A percentile compares a stretch with the other conserved stretches of the same genome.
These are phyloP conservation scores for Kuraishia floccosa DNA, from an alignment of 805 yeast species.

Conservation along the genomic window DNA sequence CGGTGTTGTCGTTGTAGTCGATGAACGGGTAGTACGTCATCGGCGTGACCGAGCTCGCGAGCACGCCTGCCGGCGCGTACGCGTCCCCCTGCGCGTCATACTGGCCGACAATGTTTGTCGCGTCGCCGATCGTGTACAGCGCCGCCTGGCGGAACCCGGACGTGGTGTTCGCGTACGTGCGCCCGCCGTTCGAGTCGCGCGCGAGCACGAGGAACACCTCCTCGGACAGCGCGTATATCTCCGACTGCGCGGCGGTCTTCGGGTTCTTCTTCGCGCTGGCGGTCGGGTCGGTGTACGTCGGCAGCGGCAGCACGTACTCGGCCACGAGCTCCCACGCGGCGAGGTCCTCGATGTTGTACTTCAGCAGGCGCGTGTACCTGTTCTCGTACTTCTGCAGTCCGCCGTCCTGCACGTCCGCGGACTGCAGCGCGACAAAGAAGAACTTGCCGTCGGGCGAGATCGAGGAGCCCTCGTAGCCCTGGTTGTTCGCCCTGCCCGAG, in stretches of 20 bases:
- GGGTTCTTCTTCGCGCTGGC: slow-evolving; percentile 11
- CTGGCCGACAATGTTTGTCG: slow-evolving; percentile 16
- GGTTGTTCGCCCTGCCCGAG: slow-evolving; percentile 17
- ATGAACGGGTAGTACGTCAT: slow-evolving; percentile 16
- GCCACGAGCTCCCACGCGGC: slow-evolving; percentile 7
- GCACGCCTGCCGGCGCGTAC: slow-evolving; percentile 13
- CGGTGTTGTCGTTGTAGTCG: slow-evolving; percentile 12
- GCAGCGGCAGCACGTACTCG: slow-evolving; percentile 17
- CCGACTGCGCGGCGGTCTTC: slow-evolving; percentile 19
- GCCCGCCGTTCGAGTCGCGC: slow-evolving; percentile 16
- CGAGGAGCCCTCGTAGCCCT: slow-evolving; percentile 20
- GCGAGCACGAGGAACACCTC: slow-evolving; percentile 16
- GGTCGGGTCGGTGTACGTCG: slow-evolving; percentile 13
- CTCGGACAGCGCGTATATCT: slow-evolving; percentile 14
- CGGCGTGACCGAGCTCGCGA: slow-evolving; percentile 11
- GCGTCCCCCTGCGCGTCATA: slow-evolving; percentile 15
- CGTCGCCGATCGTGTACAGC: slow-evolving; percentile 14
- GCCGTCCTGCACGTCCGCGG: slow-evolving; percentile 20
- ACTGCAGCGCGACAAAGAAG: slow-evolving; percentile 14
- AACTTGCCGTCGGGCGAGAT: slow-evolving; percentile 18
- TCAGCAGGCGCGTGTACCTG: slow-evolving; percentile 13
- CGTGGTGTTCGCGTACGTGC: slow-evolving; percentile 10
- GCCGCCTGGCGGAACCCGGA: slow-evolving; percentile 17
- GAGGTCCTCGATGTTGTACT: slow-evolving; percentile 14
- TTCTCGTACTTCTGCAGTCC: slow-evolving; percentile 12